Conservation (phyloP, 2,329 filamentous ascomycete genomes). For the Pseudogymnoascus sp. region DNA sequence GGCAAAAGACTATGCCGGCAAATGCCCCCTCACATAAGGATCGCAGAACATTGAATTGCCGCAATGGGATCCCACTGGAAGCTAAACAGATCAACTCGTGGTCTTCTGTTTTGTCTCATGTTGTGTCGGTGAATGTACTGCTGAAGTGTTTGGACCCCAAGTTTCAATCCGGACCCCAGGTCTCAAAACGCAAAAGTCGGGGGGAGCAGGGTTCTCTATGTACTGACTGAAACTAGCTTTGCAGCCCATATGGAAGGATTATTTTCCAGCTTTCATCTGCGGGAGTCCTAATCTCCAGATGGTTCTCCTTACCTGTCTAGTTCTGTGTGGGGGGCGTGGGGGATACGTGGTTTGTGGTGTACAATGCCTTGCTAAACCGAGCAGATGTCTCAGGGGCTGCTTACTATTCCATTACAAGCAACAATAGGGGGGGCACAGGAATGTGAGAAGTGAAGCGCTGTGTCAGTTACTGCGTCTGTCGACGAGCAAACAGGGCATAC, state of each 20-base stretch:
- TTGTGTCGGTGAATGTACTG: not conserved
- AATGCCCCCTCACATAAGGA: not conserved
- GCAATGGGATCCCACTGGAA: not conserved
- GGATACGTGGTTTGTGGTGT: not conserved
- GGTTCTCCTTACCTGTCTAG: not conserved
- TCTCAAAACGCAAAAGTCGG: not conserved
- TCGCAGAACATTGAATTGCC: not conserved
- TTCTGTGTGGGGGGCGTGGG: not conserved
- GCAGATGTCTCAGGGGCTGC: not conserved
- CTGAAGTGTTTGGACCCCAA: not conserved
- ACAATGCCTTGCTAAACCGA: not conserved
- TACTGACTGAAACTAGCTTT: not conserved
- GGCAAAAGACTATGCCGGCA: not conserved
- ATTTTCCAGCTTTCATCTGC: not conserved
- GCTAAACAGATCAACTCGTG: not conserved
- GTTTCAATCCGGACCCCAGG: not conserved
- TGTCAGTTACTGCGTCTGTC: not conserved
- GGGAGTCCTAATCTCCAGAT: not conserved
- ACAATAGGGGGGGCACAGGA: not conserved
- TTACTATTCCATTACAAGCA: not conserved
- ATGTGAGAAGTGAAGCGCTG: not conserved
- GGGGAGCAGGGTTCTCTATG: not conserved
- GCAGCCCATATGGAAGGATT: not conserved
- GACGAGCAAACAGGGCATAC: not conserved
- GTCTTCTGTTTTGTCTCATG: not conserved